Conservation (phyloP, 2,329 filamentous ascomycete genomes). For the Trichophyton rubrum region DNA sequence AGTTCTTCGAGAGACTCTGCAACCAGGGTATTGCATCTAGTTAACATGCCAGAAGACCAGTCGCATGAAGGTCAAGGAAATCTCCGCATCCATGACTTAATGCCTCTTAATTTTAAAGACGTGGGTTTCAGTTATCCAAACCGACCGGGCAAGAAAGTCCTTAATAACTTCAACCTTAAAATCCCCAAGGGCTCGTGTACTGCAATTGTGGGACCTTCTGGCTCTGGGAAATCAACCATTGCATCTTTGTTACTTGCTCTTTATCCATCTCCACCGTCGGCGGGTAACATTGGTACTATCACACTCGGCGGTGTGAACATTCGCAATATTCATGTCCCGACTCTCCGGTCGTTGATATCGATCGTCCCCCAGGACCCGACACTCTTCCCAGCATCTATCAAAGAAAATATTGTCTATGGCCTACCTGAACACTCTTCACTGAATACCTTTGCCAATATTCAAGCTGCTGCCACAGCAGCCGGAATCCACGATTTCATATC, state of each 20-base stretch:
- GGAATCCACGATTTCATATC: slow-evolving; percentile 64
- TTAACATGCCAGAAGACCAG: slow-evolving; percentile 42
- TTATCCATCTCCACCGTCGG: slow-evolving; percentile 36
- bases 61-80: slow-evolving; percentile 49
- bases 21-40: slow-evolving; percentile 57
- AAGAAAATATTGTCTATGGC: slow-evolving; percentile 60
- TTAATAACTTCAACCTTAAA: slow-evolving; percentile 53
- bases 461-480: slow-evolving; percentile 44
- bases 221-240: slow-evolving; percentile 84
- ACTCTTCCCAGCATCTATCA: slow-evolving; percentile 39
- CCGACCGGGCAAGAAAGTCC: slow-evolving; percentile 39
- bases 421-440: slow-evolving; percentile 44
- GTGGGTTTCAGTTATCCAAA: slow-evolving; percentile 62
- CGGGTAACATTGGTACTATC: slow-evolving; percentile 35
- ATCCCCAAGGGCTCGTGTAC: slow-evolving; percentile 54
- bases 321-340: slow-evolving; percentile 44
- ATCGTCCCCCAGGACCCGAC: slow-evolving; percentile 53
- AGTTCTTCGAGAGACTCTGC: slow-evolving; percentile 61
- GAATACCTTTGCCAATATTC: slow-evolving; percentile 35
- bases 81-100: slow-evolving; percentile 27
- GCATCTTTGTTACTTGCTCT: slow-evolving; percentile 61
- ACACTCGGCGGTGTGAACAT: slow-evolving; percentile 43
- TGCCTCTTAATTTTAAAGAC: slow-evolving; percentile 47
- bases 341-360: slow-evolving; percentile 48
- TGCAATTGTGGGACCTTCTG: slow-evolving; percentile 71